phyloP scores from a whole-genome alignment of 2,329 filamentous ascomycete species.

The Verticillium nonalfalfae region DNA sequence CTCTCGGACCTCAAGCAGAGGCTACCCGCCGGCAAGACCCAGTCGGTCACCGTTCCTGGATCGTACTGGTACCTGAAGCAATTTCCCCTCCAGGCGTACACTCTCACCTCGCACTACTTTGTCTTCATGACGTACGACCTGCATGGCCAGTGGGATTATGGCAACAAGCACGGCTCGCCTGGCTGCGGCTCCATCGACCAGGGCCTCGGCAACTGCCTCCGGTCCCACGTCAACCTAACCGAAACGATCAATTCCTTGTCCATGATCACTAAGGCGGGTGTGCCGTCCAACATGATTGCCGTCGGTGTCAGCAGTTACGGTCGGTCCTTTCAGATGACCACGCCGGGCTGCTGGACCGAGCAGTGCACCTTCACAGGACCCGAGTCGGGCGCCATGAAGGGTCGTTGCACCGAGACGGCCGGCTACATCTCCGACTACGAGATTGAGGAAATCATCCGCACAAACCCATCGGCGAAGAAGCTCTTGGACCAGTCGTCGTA shows the following conservation, averaged over 20 bases:
- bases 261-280: constrained; percentile 28
- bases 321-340: constrained; percentile 25
- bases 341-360: no score
- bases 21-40: constrained; percentile 14
- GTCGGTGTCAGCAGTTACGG: constrained; percentile 25
- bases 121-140: constrained; percentile 29
- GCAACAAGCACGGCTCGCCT: constrained; percentile 15
- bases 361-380: constrained; percentile 20
- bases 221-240: constrained; percentile 30
- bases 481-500: no score
- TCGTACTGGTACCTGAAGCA: constrained; percentile 31
- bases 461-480: no score
- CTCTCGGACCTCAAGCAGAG: no score
- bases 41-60: constrained; percentile 29
- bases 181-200: constrained; percentile 18
- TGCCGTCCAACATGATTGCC: constrained; percentile 19
- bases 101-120: constrained; percentile 22
- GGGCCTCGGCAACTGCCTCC: constrained; percentile 28
- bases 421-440: no score
- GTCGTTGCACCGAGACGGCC: no score
- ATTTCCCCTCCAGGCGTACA: constrained; percentile 25
- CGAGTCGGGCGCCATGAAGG: constrained; percentile 15
- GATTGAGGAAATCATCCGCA: no score
- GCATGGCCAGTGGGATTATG: constrained; percentile 20
- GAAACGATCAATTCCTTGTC: constrained; percentile 24